Evolutionary conservation across 768 basidiomycete species (phyloP).

Genomic region (Russula dissimulans): DNA sequence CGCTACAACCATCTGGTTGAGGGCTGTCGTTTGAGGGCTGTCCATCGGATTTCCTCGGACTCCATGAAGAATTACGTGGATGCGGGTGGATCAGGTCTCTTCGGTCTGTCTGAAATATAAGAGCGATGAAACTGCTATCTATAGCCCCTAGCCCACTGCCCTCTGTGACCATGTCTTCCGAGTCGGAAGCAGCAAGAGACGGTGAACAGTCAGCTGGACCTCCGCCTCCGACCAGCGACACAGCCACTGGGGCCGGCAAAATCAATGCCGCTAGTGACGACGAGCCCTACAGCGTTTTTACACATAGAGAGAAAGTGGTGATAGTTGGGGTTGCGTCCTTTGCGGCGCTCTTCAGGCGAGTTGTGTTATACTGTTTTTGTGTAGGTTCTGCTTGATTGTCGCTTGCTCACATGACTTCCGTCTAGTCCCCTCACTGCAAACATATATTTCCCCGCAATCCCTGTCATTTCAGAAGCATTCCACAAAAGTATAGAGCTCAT

Average conservation of each 20-base stretch:
- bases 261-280: slow-evolving; percentile 24
- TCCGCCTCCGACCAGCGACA: background rate
- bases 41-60: too few species aligned
- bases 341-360: slow-evolving; percentile 56
- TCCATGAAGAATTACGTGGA: too few species aligned
- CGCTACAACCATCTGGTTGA: too few species aligned
- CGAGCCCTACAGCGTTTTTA: slow-evolving; percentile 41
- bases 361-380: background rate
- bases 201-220: background rate
- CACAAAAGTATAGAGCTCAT: slow-evolving; percentile 60
- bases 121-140: too few species aligned
- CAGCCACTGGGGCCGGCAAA: background rate
- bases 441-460: slow-evolving; percentile 76
- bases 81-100: too few species aligned
- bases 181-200: background rate
- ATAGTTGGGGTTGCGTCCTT: slow-evolving; percentile 50
- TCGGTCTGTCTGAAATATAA: too few species aligned
- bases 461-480: slow-evolving; percentile 52
- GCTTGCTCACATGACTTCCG: background rate
- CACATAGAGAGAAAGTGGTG: slow-evolving; percentile 53
- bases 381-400: background rate
- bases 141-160: background rate
- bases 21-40: too few species aligned
- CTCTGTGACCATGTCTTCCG: background rate
- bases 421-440: slow-evolving; percentile 66